Conservation (phyloP, 352 stramenopile species). For the Pythium rhizo-oryzae region DNA sequence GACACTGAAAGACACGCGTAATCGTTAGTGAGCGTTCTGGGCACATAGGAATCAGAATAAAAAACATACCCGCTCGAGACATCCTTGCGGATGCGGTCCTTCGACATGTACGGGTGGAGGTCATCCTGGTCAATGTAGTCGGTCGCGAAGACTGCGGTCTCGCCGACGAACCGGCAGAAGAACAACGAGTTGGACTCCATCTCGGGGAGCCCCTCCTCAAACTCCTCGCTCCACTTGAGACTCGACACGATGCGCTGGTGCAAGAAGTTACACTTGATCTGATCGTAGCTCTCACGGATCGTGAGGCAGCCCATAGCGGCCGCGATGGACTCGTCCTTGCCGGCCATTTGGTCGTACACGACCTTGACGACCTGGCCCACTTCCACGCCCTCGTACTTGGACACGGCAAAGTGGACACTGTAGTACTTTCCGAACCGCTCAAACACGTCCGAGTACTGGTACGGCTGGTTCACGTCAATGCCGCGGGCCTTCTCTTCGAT, state of each 20-base stretch:
- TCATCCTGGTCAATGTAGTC: constrained; percentile 85
- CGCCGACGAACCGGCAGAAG: constrained; percentile 61
- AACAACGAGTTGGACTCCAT: constrained; percentile 79
- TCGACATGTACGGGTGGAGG: constrained; percentile 69
- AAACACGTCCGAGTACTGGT: constrained; percentile 80
- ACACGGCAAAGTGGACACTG: constrained; percentile 75
- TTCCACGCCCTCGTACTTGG: constrained; percentile 67
- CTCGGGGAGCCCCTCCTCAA: constrained; percentile 51
- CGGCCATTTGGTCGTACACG: constrained; percentile 74
- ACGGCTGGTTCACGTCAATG: constrained; percentile 57
- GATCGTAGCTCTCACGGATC: constrained; percentile 72
- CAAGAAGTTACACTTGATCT: constrained; percentile 83
- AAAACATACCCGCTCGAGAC: constrained; percentile 56
- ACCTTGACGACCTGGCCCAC: constrained; percentile 65
- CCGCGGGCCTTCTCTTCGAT: constrained; percentile 72
- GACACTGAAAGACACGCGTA: constrained; percentile 34
- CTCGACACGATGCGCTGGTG: constrained; percentile 79
- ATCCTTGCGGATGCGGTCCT: constrained; percentile 78
- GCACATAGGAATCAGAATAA: background rate
- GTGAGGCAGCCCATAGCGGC: constrained; percentile 62
- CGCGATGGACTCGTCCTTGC: constrained; percentile 59
- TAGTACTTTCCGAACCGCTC: constrained; percentile 85
- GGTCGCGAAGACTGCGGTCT: constrained; percentile 63
- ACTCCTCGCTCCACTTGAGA: constrained; percentile 61
- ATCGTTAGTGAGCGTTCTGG: background rate